A percentile compares a stretch with the other conserved stretches of the same genome.
Conservation (phyloP, 2,329 filamentous ascomycete species). For the Botryotinia calthae region DNA sequence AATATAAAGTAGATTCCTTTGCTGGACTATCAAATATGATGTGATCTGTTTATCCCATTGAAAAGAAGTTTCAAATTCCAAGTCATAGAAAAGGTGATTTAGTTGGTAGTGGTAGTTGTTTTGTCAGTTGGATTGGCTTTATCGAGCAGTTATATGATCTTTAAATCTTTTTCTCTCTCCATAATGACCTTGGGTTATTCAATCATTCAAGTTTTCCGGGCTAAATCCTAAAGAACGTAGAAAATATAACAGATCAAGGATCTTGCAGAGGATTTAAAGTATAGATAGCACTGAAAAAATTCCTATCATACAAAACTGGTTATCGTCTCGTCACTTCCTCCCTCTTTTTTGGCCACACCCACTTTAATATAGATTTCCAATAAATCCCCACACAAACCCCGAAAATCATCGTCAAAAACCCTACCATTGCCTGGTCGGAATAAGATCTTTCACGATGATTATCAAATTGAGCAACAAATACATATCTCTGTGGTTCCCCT, state of each 20-base stretch:
- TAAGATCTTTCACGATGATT: neutral
- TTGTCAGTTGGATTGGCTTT: neutral
- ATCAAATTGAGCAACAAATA: neutral
- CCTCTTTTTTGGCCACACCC: neutral
- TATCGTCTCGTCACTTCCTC: neutral
- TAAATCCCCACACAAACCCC: too few species aligned
- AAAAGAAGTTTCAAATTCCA: neutral
- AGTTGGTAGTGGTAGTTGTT: too few species aligned
- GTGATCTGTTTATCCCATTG: neutral
- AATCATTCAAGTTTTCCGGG: neutral
- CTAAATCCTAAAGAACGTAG: neutral
- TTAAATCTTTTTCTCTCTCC: neutral
- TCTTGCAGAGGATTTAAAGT: neutral
- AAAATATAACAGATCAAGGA: neutral
- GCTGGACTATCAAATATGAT: neutral
- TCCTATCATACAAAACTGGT: neutral
- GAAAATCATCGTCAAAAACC: neutral
- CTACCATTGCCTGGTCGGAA: neutral
- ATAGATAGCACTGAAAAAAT: neutral
- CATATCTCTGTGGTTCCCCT: neutral
- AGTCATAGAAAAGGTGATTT: neutral
- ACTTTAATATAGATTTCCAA: too few species aligned
- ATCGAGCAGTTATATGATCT: neutral
- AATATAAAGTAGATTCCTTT: neutral
- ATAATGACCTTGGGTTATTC: neutral